Conservation (phyloP, 345 rosid species). For the Citrus sp. region DNA sequence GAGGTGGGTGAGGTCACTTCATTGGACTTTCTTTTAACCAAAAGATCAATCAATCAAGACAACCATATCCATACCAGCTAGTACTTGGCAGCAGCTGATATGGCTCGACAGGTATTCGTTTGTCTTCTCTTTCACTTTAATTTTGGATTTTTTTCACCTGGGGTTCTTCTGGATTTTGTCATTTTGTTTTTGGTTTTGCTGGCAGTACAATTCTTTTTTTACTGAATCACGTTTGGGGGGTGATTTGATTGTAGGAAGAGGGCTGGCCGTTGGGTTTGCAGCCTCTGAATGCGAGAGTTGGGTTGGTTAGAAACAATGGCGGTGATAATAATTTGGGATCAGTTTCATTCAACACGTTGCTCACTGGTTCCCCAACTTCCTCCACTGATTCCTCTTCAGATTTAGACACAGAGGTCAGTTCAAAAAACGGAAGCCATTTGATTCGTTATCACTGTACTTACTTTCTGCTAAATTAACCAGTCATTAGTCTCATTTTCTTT, state of each 20-base stretch:
- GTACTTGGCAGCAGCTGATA: conserved; percentile 1
- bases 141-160: conserved; percentile 4
- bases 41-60: conserved; percentile 24
- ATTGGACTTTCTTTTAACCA: background rate
- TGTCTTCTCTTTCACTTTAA: conserved; percentile 21
- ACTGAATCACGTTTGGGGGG: background rate
- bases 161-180: conserved; percentile 19
- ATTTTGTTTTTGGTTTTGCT: conserved; percentile 5
- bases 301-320: conserved; percentile 24
- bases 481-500: background rate
- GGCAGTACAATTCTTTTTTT: conserved; percentile 10
- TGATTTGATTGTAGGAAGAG: conserved; percentile 33
- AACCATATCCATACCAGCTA: background rate
- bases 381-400: conserved; percentile 48
- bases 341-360: conserved; percentile 40
- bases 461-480: background rate
- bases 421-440: background rate
- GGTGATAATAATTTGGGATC: conserved; percentile 34
- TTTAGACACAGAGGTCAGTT: conserved; percentile 61
- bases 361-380: conserved; percentile 41
- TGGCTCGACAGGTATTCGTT: conserved; percentile 33
- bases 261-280: conserved; percentile 58
- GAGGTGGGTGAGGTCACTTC: conserved; percentile 14
- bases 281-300: conserved; percentile 39
- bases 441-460: background rate